Conservation (phyloP, 2,329 filamentous ascomycete genomes). For the Gnomoniopsis sp. region DNA sequence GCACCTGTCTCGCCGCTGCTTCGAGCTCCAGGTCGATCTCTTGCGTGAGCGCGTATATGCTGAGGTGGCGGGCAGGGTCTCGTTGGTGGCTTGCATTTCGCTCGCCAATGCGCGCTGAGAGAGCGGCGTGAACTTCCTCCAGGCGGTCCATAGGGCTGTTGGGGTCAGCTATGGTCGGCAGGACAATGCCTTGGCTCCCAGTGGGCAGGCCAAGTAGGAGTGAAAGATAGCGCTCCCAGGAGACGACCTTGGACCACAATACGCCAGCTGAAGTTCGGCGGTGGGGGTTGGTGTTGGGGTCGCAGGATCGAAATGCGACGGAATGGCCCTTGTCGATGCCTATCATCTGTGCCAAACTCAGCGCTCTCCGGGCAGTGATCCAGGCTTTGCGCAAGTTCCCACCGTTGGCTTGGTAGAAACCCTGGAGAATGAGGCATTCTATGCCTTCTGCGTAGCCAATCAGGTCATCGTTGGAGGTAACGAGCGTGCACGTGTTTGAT, state of each 20-base stretch:
- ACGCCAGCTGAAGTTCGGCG: conserved; percentile 26
- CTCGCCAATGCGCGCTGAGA: conserved; percentile 43
- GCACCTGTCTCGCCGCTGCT: conserved; percentile 37
- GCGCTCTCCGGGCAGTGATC: conserved; percentile 46
- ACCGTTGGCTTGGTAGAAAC: conserved; percentile 47
- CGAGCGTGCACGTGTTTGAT: conserved; percentile 31
- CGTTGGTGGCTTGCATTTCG: conserved; percentile 34
- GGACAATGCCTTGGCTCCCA: conserved; percentile 38
- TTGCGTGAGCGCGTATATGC: conserved; percentile 36
- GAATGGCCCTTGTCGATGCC: conserved; percentile 38
- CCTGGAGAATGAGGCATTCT: conserved; percentile 47
- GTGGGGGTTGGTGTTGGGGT: conserved; percentile 30
- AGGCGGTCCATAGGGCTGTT: conserved; percentile 40
- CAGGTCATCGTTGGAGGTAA: conserved; percentile 50
- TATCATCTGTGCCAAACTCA: conserved; percentile 50
- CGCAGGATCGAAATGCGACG: conserved; percentile 34
- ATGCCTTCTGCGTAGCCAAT: conserved; percentile 49
- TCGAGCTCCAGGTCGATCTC: conserved; percentile 47
- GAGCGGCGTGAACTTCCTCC: conserved; percentile 40
- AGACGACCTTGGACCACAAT: conserved; percentile 49
- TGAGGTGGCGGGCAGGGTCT: conserved; percentile 23
- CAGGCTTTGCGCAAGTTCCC: conserved; percentile 54
- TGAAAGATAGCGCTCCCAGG: conserved; percentile 47
- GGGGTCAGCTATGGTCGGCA: conserved; percentile 26
- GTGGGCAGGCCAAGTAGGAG: conserved; percentile 48